Conservation (phyloP, 2,329 filamentous ascomycete genomes). For the Fusarium siculi region DNA sequence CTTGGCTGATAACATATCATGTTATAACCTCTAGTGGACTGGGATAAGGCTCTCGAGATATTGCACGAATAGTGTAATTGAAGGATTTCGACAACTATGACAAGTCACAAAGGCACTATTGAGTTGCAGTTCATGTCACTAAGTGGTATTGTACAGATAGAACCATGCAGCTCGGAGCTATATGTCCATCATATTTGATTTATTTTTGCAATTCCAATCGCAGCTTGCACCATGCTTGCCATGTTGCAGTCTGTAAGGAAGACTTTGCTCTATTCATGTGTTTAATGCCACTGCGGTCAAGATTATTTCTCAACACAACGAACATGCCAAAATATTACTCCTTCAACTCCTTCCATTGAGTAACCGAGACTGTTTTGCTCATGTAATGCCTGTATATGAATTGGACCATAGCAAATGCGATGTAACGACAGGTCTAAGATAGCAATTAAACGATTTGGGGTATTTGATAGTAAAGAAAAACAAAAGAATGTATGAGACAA, state of each 20-base stretch:
- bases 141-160: not conserved
- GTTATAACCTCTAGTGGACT: not conserved
- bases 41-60: not conserved
- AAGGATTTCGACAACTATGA: not conserved
- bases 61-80: not conserved
- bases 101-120: not conserved
- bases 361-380: constrained; percentile 22
- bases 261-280: not conserved
- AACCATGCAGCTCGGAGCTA: not conserved
- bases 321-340: constrained; percentile 21
- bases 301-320: not conserved
- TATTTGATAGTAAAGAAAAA: constrained; percentile 35
- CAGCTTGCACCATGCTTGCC: constrained; percentile 19
- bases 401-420: constrained; percentile 3
- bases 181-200: not conserved
- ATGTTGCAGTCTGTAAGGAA: constrained; percentile 10
- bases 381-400: constrained; percentile 13
- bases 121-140: not conserved
- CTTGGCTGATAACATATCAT: not conserved
- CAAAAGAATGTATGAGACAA: constrained; percentile 8
- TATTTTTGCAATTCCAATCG: constrained; percentile 7
- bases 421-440: constrained; percentile 18
- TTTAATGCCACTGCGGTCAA: not conserved
- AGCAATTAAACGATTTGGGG: constrained; percentile 37
- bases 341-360: constrained; percentile 37